Percentiles rank a stretch among this genome's conserved stretches.
These are phyloP conservation scores for Citrus hindsii DNA, from an alignment of 345 rosid genomes.

Conservation along the genomic window DNA sequence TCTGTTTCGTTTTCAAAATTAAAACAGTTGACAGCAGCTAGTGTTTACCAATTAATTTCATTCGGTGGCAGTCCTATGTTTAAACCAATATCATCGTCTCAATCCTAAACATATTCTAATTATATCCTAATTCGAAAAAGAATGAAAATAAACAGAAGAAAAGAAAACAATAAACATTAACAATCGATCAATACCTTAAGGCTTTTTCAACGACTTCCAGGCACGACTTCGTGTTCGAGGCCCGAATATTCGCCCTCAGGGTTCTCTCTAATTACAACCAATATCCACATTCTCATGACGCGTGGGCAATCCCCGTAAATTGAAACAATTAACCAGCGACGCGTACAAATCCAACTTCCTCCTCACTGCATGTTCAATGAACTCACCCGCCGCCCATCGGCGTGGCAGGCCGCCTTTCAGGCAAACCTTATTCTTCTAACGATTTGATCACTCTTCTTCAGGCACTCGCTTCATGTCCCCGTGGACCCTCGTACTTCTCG, in stretches of 20 bases:
- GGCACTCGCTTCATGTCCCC: constrained; percentile 91
- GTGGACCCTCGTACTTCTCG: constrained; percentile 69
- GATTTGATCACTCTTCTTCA: constrained; percentile 78
- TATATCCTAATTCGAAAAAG: background rate
- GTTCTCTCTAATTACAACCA: constrained; percentile 88
- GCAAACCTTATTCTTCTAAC: constrained; percentile 88
- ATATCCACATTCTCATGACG: constrained; percentile 84
- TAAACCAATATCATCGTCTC: background rate
- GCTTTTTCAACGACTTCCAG: constrained; percentile 95
- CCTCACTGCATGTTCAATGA: constrained; percentile 78
- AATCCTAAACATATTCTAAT: background rate
- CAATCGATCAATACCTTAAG: constrained; percentile 60
- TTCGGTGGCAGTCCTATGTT: background rate
- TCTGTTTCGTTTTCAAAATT: too few species aligned
- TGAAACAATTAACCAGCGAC: constrained; percentile 83
- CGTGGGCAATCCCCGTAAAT: constrained; percentile 74
- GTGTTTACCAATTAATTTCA: too few species aligned
- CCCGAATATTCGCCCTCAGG: constrained; percentile 95
- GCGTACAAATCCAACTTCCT: constrained; percentile 88
- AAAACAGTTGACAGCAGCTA: background rate
- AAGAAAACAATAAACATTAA: background rate
- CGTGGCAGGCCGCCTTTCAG: constrained; percentile 83
- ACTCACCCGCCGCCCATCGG: constrained; percentile 98
- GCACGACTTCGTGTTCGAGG: constrained; percentile 91
- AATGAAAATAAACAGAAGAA: background rate